Conservation (phyloP, 306 rosid genomes). For the Herpetospermum pedunculosum region DNA sequence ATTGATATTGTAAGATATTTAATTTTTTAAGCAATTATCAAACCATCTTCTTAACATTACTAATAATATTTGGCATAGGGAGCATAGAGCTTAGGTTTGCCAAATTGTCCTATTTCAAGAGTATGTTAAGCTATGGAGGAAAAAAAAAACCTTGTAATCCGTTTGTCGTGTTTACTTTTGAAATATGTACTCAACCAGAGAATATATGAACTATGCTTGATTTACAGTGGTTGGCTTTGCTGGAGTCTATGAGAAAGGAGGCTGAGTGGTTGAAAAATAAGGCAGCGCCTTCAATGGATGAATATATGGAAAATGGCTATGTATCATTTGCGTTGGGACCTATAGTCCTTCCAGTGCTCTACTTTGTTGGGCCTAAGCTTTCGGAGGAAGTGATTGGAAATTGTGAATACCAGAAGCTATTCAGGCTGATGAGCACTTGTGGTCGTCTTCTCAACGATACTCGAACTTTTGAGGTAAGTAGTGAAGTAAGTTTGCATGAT, state of each 20-base stretch:
- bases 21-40: background rate
- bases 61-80: background rate
- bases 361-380: slow-evolving; percentile 66
- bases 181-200: background rate
- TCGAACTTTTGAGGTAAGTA: slow-evolving; percentile 40
- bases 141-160: background rate
- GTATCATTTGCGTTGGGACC: slow-evolving; percentile 67
- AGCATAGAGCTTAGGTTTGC: background rate
- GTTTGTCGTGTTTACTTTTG: background rate
- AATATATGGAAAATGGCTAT: slow-evolving; percentile 57
- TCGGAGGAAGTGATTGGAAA: slow-evolving; percentile 25
- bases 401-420: slow-evolving; percentile 35
- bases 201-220: slow-evolving; percentile 5
- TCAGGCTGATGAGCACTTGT: slow-evolving; percentile 38
- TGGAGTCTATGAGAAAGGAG: slow-evolving; percentile 60
- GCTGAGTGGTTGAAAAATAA: slow-evolving; percentile 49
- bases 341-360: slow-evolving; percentile 65
- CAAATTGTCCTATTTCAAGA: background rate
- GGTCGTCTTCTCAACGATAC: slow-evolving; percentile 78
- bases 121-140: background rate
- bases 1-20: slow-evolving; percentile 47
- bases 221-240: slow-evolving; percentile 64
- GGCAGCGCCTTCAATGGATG: slow-evolving; percentile 45
- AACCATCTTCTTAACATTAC: background rate
- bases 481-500: background rate